Evolutionary conservation across 179 eudicot species (phyloP), one percentile per base, ranked within the genome.

Genomic region (Patellifolia procumbens): DNA sequence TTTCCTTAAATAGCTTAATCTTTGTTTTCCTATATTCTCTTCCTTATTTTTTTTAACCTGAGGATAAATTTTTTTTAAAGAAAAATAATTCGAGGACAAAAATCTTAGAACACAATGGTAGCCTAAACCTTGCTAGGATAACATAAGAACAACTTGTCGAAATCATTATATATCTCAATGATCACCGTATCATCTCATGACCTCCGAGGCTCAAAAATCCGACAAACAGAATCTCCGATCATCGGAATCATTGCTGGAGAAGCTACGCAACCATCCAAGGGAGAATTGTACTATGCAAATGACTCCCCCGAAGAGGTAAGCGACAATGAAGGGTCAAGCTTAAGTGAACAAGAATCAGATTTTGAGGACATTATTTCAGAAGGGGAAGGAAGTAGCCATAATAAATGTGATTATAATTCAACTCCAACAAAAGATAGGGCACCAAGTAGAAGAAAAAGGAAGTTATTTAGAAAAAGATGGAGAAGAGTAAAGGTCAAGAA

Each of bases 311-410:
- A 7, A 2, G 74, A 74, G 17, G 28, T 20, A 10, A 71, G 70
- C 24, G 68, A 70, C 8, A 48, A 63, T 59, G 74, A 79, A 12
- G 77, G 43, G 17, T 35, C 82, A 48, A 71, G 82, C 65, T 70
- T 74, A 19, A 82, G 82, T 42, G 85, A 79, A 15, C 51, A 71
- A 64, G 80, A 75, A 48, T 32, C 43, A 10, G 82, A 82, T 28
- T 70, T 55, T 15, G 79, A 74, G 16, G 79, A 74, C 17, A 34
- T 70, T 26, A 49, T 39, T 43, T 26, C 56, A 29, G 76, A 74
- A 70, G 72, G 64, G 8, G 82, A 66, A 75, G 19, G 24, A 6
- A 56, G 49, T 73, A 48, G 12, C 20, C 35, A 73, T 65, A 13
- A 66, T 45, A 74, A 52, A 5, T 29, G 55, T 10, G 59, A 74